Percentiles rank a stretch among this genome's conserved stretches.
phyloP scores from a whole-genome alignment of 2,329 filamentous ascomycete genomes.

The Nakataea oryzae region DNA sequence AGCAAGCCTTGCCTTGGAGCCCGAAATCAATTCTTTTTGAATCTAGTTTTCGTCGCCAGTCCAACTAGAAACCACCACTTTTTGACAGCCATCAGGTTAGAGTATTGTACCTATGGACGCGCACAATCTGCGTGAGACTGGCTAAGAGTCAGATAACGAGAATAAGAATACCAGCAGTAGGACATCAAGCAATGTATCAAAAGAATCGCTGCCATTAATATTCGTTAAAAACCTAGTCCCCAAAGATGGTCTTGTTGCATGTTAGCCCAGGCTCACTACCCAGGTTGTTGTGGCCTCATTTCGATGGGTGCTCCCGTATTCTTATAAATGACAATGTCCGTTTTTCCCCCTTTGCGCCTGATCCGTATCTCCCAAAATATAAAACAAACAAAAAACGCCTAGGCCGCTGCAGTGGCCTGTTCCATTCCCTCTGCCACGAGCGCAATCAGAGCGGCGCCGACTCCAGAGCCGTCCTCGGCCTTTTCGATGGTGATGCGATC shows the following conservation, averaged over 20 bases:
- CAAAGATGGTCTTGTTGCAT: not conserved
- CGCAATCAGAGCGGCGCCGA: slow-evolving; percentile 92
- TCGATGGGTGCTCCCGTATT: not conserved
- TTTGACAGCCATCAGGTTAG: too few relatives aligned
- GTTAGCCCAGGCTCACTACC: not conserved
- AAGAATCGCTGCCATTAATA: not conserved
- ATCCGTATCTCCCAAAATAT: not conserved
- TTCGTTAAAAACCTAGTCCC: not conserved
- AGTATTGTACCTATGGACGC: too few relatives aligned
- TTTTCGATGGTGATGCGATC: slow-evolving; percentile 88
- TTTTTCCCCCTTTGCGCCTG: slow-evolving; percentile 3
- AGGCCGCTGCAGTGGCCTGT: slow-evolving; percentile 21
- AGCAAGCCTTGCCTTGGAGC: too few relatives aligned
- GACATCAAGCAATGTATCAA: not conserved
- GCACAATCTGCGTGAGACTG: too few relatives aligned
- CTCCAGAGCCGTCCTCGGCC: slow-evolving; percentile 90
- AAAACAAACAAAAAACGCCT: not conserved
- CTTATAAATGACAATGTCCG: not conserved
- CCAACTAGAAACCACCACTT: too few relatives aligned
- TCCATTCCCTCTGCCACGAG: slow-evolving; percentile 68
- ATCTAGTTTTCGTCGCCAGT: too few relatives aligned
- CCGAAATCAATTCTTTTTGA: too few relatives aligned
- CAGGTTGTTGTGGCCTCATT: not conserved
- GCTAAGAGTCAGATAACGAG: too few relatives aligned
- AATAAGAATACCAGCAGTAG: too few relatives aligned